Evolutionary conservation across 2,329 filamentous ascomycete genomes (phyloP), one percentile per base, ranked within the genome.

Genomic region (Colletotrichum nymphaeae): DNA sequence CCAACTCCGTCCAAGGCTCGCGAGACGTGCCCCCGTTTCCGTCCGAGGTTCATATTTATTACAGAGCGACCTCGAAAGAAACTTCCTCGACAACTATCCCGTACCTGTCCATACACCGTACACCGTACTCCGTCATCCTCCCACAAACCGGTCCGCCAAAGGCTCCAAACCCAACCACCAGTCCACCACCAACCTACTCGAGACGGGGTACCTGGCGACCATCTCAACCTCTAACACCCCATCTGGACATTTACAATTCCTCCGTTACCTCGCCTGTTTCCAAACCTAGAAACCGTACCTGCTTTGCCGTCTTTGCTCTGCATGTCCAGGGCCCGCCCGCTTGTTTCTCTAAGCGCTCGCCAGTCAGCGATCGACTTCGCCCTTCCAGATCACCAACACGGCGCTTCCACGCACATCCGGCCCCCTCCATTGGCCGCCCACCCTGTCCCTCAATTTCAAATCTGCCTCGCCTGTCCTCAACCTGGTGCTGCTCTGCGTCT

Each of bases 271-370:
- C 64, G 69, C 70, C 55, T 64, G 63, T 62, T 68, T 66, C 62
- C 63, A 60, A 65, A 30, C 56, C 42, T 30, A 60, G 55, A 63
- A 66, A 72, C 69, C 64, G 69, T 64, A 72, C 68, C 67, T 67
- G 60, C 63, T 52, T 72, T 56, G 37, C 74, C 71, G 56, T 75
- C 67, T 46, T 63, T 14, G 24, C 19, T 46, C 57, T 67, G 57
- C 72, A 55, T 60, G 28, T 28, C 32, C 35, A 67, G 46, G 60
- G 9, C 60, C 49, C 55, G 46, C 57, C 68, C 72, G 69, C 57
- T 74, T 74, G 74, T 75, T 74, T 75, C 65, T 59, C 74, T 80
- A 81, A 81, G 79, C 80, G 80, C 80, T 76, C 77, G 74, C 78
- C 79, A 80, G 75, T 78, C 73, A 78, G 32, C 62, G 22, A 52